Base-by-base conservation (phyloP, 768 basidiomycete genomes). In the Cystobasidium tubakii region DNA sequence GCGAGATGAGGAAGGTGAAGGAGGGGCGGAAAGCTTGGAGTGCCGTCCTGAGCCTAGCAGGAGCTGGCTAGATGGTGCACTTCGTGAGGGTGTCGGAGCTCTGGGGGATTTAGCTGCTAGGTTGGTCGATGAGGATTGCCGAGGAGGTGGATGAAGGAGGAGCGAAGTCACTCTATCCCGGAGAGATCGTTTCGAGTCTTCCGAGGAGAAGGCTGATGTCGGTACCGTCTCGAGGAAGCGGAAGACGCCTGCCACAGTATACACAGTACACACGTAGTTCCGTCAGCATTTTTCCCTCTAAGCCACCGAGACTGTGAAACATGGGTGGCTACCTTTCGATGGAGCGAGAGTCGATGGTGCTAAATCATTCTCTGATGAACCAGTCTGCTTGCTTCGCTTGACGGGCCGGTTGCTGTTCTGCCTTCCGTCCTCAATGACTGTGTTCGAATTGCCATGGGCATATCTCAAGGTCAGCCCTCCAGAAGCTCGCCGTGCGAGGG, bases 221-320 rank as follows among this genome's bases (percentile, higher is more conserved):
- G 76, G 62, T 10, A 78, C 77, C 0, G 77, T 77, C 36, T 76
- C 76, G 9, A 75, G 76, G 50, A 78, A 77, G 19, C 76, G 39
- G 44, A 78, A 78, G 70, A 78, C 76, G 13, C 73, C 75, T 74
- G 50, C 23, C 19, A 4, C 12, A 27, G 34, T 62, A 15, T 17
- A 12, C 31, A 62, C 7, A 17, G 6, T 6, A 65, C 31, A 4
- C 62, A 6, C 12, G 10, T 31, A 36, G 62, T 29, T 27, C 36
- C 62, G n/a, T 27, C 10, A 39, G n/a, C n/a, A n/a, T n/a, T n/a
- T n/a, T n/a, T n/a, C n/a, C n/a, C n/a, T n/a, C n/a, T n/a, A n/a
- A n/a, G n/a, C n/a, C n/a, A n/a, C n/a, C n/a, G n/a, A n/a, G 34
- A 6, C 19, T 25, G 12, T 19, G 12, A 57, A 19, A 57, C 6